Percentiles rank a stretch among this genome's conserved stretches.
These are phyloP conservation scores for Rhizomucor pusillus DNA, from an alignment of 371 early-diverging fungal genomes.

Conservation along the genomic window DNA sequence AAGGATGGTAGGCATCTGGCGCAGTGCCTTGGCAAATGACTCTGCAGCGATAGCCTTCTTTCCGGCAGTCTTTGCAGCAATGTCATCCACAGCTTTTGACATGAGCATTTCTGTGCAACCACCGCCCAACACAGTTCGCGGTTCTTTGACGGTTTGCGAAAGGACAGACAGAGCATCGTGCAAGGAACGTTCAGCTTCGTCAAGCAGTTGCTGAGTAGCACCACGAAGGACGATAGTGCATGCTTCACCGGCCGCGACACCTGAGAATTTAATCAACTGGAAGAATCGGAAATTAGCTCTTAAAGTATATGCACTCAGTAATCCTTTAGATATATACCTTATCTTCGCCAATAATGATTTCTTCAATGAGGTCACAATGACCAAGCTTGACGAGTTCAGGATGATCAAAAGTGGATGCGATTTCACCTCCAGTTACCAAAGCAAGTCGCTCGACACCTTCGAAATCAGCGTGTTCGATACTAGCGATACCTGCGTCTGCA, in stretches of 20 bases:
- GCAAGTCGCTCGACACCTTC: constrained; percentile 99
- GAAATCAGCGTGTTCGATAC: constrained; percentile 99
- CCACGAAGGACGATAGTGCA: constrained; percentile 99
- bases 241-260: constrained; percentile 95
- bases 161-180: constrained; percentile 99
- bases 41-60: constrained; percentile 98
- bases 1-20: constrained; percentile 97
- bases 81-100: constrained; percentile 94
- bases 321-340: constrained; percentile 41
- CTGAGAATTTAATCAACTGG: constrained; percentile 93
- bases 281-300: neutral
- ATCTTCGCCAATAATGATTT: constrained; percentile 98
- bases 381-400: constrained; percentile 95
- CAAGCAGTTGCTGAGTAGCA: constrained; percentile 95
- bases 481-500: constrained; percentile 93
- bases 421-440: constrained; percentile 96
- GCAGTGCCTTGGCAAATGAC: constrained; percentile 94
- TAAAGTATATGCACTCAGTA: neutral
- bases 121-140: constrained; percentile 97
- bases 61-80: constrained; percentile 90
- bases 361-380: constrained; percentile 95
- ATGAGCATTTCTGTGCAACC: constrained; percentile 97
- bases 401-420: constrained; percentile 98
- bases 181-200: constrained; percentile 99
- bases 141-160: constrained; percentile 93